Conservation (phyloP, 257 asterid genomes). For the Paulownia fortunei region DNA sequence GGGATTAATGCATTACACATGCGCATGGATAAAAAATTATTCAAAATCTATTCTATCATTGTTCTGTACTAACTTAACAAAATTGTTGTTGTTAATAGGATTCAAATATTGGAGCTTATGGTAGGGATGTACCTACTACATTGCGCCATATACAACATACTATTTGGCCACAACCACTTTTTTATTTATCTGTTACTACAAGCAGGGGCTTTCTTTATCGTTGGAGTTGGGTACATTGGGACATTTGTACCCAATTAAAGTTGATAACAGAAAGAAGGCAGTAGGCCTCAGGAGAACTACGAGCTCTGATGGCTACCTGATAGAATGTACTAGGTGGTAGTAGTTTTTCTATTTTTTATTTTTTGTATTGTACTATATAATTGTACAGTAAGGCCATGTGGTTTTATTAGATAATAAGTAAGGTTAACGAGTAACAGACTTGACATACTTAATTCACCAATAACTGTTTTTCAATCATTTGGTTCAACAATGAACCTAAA, state of each 20-base stretch:
- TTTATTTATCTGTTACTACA: no score
- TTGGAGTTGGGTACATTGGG: no score
- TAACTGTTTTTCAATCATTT: slow-evolving; percentile 16
- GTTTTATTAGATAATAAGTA: slow-evolving; percentile 22
- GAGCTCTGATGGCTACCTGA: slow-evolving; percentile 11
- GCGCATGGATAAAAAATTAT: no score
- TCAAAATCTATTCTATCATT: background rate
- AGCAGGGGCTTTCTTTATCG: no score
- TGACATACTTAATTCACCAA: slow-evolving; percentile 6
- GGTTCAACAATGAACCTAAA: slow-evolving; percentile 1
- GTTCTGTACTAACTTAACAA: slow-evolving; percentile 27
- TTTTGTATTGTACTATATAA: slow-evolving; percentile 12
- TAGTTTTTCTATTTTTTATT: slow-evolving; percentile 17
- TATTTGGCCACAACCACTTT: no score
- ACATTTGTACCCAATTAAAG: no score
- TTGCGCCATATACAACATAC: no score
- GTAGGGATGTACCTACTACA: no score
- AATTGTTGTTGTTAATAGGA: no score
- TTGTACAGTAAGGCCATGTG: slow-evolving; percentile 4
- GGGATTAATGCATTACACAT: no score
- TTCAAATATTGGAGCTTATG: no score
- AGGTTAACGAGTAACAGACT: background rate
- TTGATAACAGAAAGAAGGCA: slow-evolving; percentile 12
- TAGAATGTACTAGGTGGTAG: slow-evolving; percentile 20
- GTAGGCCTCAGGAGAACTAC: slow-evolving; percentile 1